Evolutionary conservation across 208 protist species (phyloP), one percentile per base, ranked within the genome.

Genomic region (Strigomonas culicis): DNA sequence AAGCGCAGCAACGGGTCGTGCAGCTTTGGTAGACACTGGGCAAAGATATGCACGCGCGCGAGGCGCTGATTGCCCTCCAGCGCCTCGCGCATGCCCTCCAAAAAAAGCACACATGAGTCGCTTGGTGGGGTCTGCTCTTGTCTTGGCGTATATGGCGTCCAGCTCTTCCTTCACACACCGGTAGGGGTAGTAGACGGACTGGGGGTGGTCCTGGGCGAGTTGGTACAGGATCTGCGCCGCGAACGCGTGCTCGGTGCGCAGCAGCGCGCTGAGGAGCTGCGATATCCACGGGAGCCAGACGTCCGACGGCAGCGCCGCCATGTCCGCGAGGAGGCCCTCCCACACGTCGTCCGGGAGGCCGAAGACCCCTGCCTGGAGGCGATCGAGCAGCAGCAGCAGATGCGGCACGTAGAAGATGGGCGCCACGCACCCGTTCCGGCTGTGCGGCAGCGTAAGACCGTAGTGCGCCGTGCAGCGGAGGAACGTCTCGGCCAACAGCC

Each of bases 181-280:
- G 51, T 81, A 75, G 10, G 93, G 82, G 71, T 83, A 95, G 72
- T 80, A 96, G 0, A 96, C 68, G 0, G 75, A 69, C 72, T 97
- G 89, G 41, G 82, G 82, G 53, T 89, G 82, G 2, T 58, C 50
- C 21, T 47, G 32, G 4, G 82, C 76, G n/a, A 95, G 60, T n/a
- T 68, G 59, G 3, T 55, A 43, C 0, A 94, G 65, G 4, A 95
- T 60, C n/a, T 49, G 30, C 6, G 75, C 58, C 2, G 79, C 22
- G n/a, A 39, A 46, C 6, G 53, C 22, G 53, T 80, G 59, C 34
- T 41, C 47, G n/a, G 60, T 70, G 43, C 66, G 52, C 17, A 72
- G 36, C 34, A 72, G 59, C 31, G 52, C 27, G 10, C 32, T 52
- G 22, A 71, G 6, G 21, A 66, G 52, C 22, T 34, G 60, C 25